These are phyloP conservation scores for Aspergillus haitiensis DNA, from an alignment of 495 filamentous ascomycete genomes.

Conservation along the genomic window DNA sequence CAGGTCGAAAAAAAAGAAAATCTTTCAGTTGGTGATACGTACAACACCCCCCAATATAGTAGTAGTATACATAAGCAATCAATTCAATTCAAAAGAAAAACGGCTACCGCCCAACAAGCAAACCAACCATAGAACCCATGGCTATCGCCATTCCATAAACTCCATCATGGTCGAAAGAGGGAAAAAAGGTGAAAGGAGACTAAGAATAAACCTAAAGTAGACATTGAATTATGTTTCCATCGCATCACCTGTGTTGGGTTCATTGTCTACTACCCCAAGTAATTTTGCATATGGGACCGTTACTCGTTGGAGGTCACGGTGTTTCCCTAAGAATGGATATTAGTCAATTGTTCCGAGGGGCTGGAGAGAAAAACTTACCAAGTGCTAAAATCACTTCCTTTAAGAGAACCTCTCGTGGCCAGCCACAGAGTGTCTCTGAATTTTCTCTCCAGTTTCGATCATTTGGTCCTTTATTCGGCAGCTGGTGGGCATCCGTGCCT, in stretches of 20 bases:
- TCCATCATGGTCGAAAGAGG: slow-evolving; percentile 17
- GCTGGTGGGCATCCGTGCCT: slow-evolving; percentile 22
- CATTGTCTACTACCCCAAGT: slow-evolving; percentile 57
- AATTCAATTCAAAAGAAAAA: neutral
- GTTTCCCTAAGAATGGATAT: slow-evolving; percentile 68
- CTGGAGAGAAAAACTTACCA: slow-evolving; percentile 58
- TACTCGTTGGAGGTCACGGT: slow-evolving; percentile 84
- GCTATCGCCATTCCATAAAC: slow-evolving; percentile 5
- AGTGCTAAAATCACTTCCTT: slow-evolving; percentile 89
- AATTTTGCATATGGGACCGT: slow-evolving; percentile 87
- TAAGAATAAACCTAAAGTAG: neutral
- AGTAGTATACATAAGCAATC: slow-evolving; percentile 1
- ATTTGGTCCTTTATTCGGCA: slow-evolving; percentile 59
- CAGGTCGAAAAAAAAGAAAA: neutral
- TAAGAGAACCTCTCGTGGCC: slow-evolving; percentile 79
- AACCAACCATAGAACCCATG: neutral
- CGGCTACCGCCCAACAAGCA: neutral
- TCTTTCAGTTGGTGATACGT: neutral
- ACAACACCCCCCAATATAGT: neutral
- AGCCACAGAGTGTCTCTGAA: slow-evolving; percentile 70
- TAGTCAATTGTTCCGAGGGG: slow-evolving; percentile 31
- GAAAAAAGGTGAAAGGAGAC: slow-evolving; percentile 13
- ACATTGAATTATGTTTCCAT: slow-evolving; percentile 46
- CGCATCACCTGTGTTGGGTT: slow-evolving; percentile 49
- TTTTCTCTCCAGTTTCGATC: slow-evolving; percentile 55